Conservation (phyloP, 495 filamentous ascomycete species). For the Xylaria venustula region DNA sequence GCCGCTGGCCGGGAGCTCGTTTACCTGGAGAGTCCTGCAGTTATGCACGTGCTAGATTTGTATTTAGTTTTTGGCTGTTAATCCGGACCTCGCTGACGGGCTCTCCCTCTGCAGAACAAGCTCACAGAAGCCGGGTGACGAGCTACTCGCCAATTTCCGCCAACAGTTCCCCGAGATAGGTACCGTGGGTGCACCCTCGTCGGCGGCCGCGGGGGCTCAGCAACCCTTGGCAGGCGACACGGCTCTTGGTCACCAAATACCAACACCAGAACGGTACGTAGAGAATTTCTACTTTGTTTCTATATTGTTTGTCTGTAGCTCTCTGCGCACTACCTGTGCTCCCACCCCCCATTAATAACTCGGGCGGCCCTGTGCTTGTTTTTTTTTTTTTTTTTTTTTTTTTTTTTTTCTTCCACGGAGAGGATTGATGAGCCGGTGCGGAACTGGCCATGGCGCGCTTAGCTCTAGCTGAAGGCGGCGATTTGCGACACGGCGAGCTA, state of each 20-base stretch:
- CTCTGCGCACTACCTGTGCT: not conserved
- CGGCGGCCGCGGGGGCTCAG: slow-evolving; percentile 31
- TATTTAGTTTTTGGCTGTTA: slow-evolving; percentile 3
- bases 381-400: not conserved
- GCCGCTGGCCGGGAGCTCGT: not conserved
- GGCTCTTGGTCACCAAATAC: slow-evolving; percentile 30
- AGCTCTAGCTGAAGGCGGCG: not conserved
- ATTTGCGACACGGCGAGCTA: not conserved
- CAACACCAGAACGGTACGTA: slow-evolving; percentile 52
- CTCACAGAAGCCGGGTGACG: slow-evolving; percentile 82
- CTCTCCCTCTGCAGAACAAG: slow-evolving; percentile 57
- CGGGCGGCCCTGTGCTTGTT: too few relatives aligned
- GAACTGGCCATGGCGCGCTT: not conserved
- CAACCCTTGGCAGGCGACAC: slow-evolving; percentile 36
- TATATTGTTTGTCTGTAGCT: too few relatives aligned
- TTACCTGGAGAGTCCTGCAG: not conserved
- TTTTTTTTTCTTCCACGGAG: not conserved
- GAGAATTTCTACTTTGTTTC: not conserved
- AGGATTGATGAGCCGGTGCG: not conserved
- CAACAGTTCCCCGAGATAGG: slow-evolving; percentile 70
- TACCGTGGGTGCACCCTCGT: slow-evolving; percentile 32
- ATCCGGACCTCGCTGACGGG: not conserved
- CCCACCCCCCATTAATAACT: too few relatives aligned
- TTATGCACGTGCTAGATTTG: not conserved
- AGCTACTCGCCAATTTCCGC: slow-evolving; percentile 81